phyloP scores from a whole-genome alignment of 2,329 filamentous ascomycete species.

The Raffaelea deltoideospora region DNA sequence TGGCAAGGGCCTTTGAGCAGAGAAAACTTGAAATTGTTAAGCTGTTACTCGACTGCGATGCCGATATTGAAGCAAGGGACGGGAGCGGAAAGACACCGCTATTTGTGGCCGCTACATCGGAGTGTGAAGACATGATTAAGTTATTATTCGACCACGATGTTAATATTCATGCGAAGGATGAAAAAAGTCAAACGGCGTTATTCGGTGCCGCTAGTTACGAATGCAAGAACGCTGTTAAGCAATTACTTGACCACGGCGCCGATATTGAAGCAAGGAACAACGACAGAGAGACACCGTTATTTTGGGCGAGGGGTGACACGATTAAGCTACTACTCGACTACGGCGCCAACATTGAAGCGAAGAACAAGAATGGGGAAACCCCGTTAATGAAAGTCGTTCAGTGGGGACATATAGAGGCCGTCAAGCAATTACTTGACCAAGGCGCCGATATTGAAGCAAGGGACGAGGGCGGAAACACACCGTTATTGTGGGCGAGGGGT shows the following conservation, averaged over 20 bases:
- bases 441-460: neutral
- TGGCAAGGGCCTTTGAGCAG: neutral
- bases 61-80: conserved; percentile 1
- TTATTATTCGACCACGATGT: neutral
- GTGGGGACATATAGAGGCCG: neutral
- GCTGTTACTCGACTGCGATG: neutral
- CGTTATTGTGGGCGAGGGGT: too few relatives aligned
- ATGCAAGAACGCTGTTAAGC: neutral
- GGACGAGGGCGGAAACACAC: too few relatives aligned
- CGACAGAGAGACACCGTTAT: too few relatives aligned
- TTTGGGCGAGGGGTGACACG: too few relatives aligned
- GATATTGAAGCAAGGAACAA: neutral
- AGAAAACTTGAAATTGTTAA: neutral
- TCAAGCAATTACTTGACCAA: conserved; percentile 2
- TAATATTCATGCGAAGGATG: neutral
- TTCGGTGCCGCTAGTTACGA: neutral
- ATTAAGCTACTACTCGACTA: neutral
- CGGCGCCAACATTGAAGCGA: neutral
- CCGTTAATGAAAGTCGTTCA: neutral
- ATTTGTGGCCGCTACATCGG: neutral
- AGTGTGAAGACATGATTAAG: neutral
- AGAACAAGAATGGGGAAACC: neutral
- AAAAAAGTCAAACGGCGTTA: neutral
- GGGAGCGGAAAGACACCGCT: neutral
- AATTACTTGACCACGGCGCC: neutral